Evolutionary conservation across 208 protist genomes (phyloP).

Genomic region (Trypanosoma avium): DNA sequence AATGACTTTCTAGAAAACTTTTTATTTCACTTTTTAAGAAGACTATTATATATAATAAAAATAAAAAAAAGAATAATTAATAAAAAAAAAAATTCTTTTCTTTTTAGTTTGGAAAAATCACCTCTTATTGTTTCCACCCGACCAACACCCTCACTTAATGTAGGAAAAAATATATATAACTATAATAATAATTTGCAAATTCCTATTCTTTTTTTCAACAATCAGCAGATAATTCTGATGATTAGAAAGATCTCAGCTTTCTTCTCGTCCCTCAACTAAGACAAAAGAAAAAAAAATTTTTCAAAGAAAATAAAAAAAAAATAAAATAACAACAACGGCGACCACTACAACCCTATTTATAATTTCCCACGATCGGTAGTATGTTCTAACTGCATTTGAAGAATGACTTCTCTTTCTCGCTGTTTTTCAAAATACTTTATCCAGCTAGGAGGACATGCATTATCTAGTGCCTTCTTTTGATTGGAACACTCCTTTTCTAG

Average conservation of each 20-base stretch:
- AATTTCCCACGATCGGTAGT: conserved; percentile 36
- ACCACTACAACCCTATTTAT: too few species aligned
- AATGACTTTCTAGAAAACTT: conserved; percentile 4
- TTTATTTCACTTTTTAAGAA: not conserved
- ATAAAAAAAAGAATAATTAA: conserved; percentile 3
- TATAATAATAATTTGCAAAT: too few species aligned
- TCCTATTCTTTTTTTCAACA: too few species aligned
- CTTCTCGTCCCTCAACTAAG: too few species aligned
- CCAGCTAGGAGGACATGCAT: conserved; percentile 74
- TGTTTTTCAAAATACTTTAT: conserved; percentile 84
- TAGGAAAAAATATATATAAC: too few species aligned
- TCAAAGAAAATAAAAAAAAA: conserved; percentile 9
- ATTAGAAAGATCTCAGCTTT: too few species aligned
- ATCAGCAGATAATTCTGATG: too few species aligned
- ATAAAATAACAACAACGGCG: not conserved
- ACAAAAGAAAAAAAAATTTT: too few species aligned
- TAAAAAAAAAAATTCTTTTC: conserved; percentile 5
- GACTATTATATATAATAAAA: conserved; percentile 22
- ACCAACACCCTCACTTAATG: too few species aligned
- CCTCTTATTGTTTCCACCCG: too few species aligned
- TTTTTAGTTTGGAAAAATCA: too few species aligned
- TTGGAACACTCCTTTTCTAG: conserved; percentile 56
- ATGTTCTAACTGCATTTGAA: conserved; percentile 75
- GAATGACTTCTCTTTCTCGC: conserved; percentile 75
- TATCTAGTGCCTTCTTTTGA: conserved; percentile 44